Percentiles rank a stretch among this genome's conserved stretches.
phyloP scores from a whole-genome alignment of 306 rosid genomes.

The Acacia melanoxylon region DNA sequence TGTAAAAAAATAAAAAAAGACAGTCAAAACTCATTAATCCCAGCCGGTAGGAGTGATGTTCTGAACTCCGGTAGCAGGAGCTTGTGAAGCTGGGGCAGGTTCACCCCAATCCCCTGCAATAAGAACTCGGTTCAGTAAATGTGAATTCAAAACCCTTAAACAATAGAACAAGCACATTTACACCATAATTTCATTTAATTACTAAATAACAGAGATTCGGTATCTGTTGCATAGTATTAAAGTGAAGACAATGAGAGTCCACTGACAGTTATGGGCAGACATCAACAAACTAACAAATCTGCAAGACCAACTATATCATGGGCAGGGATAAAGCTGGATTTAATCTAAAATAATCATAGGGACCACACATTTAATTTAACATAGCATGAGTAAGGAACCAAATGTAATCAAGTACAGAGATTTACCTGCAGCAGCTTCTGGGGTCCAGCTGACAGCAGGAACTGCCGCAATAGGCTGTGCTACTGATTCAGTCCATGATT shows the following conservation, averaged over 20 bases:
- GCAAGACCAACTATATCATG: neutral
- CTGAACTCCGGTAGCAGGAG: neutral
- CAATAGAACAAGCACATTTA: neutral
- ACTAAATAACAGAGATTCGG: neutral
- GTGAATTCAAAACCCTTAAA: neutral
- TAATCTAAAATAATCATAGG: neutral
- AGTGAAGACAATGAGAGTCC: neutral
- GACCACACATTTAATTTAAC: neutral
- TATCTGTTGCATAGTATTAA: neutral
- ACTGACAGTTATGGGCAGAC: neutral
- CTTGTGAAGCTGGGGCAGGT: slow-evolving; percentile 19
- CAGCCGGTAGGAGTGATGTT: slow-evolving; percentile 31
- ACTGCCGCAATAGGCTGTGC: slow-evolving; percentile 33
- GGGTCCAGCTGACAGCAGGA: slow-evolving; percentile 28
- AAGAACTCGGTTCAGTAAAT: neutral
- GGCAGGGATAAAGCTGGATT: neutral
- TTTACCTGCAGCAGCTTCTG: slow-evolving; percentile 33
- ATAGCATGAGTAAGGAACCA: neutral
- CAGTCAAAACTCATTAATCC: slow-evolving; percentile 19
- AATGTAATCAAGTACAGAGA: neutral
- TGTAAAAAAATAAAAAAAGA: neutral
- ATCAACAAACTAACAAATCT: neutral
- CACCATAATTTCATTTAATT: neutral
- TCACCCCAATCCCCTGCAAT: slow-evolving; percentile 37
- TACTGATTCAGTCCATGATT: slow-evolving; percentile 32